Evolutionary conservation across 306 rosid genomes (phyloP).

Genomic region (Vigna reflexopilosa): DNA sequence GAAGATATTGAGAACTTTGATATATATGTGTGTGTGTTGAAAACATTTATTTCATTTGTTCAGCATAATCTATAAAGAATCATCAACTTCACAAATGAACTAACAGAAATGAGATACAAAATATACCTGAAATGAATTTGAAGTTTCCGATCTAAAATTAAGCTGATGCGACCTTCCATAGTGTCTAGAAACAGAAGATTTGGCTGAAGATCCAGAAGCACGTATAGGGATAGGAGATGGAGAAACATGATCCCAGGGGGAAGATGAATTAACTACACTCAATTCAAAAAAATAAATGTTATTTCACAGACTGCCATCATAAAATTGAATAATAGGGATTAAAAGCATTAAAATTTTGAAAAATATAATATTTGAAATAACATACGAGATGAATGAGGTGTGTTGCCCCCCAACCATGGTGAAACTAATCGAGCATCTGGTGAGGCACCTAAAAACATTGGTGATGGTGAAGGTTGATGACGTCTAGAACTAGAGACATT

Average conservation of each 20-base stretch:
- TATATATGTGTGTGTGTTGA: background rate
- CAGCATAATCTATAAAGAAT: constrained; percentile 13
- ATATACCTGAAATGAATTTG: constrained; percentile 64
- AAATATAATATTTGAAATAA: constrained; percentile 33
- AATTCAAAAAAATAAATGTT: constrained; percentile 40
- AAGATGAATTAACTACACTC: constrained; percentile 65
- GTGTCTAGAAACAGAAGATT: constrained; percentile 65
- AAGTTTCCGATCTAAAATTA: constrained; percentile 57
- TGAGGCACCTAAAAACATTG: constrained; percentile 91
- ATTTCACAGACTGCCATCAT: constrained; percentile 24
- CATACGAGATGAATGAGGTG: constrained; percentile 75
- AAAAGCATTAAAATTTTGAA: constrained; percentile 10
- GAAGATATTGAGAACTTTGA: constrained; percentile 15
- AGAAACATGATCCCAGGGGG: constrained; percentile 95
- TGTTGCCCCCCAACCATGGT: constrained; percentile 90
- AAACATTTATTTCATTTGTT: background rate
- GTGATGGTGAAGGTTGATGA: constrained; percentile 90
- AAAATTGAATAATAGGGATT: constrained; percentile 38
- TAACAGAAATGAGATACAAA: constrained; percentile 20
- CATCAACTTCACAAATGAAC: constrained; percentile 4
- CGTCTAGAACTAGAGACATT: constrained; percentile 64
- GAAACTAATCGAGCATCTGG: constrained; percentile 96
- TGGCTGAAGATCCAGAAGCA: constrained; percentile 83
- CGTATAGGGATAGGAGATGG: constrained; percentile 96
- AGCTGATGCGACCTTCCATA: constrained; percentile 74